A percentile compares a stretch with the other conserved stretches of the same genome.
These are phyloP conservation scores for Eucalyptus regnans DNA, from an alignment of 345 rosid genomes.

Conservation along the genomic window DNA sequence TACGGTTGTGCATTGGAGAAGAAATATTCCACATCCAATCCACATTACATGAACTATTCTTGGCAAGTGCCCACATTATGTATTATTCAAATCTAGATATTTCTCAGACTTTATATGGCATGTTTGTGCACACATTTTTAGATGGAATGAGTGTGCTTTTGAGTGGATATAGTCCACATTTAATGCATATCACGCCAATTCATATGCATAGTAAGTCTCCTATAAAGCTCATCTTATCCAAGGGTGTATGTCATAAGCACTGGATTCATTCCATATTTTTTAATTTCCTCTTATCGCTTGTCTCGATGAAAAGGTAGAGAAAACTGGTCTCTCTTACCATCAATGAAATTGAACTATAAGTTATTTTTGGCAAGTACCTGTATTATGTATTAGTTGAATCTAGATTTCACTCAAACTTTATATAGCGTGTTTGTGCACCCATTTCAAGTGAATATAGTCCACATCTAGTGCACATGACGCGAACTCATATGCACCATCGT, in stretches of 20 bases:
- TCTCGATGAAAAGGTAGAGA: no score
- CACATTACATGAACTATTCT: background rate
- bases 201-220: no score
- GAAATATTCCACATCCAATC: background rate
- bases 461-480: background rate
- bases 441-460: background rate
- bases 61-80: background rate
- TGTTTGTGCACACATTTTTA: background rate
- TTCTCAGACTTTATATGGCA: background rate
- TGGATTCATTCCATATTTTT: no score
- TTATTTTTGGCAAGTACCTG: background rate
- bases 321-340: background rate
- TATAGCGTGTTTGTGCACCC: background rate
- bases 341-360: background rate
- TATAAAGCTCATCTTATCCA: no score
- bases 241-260: no score
- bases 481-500: background rate
- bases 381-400: background rate
- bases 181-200: no score
- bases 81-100: background rate
- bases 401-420: background rate
- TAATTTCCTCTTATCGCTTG: no score
- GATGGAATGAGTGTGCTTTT: background rate
- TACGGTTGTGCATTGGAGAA: background rate
- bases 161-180: background rate